These are phyloP conservation scores for Pseudoturritis turrita DNA, from an alignment of 345 rosid genomes.

Conservation along the genomic window DNA sequence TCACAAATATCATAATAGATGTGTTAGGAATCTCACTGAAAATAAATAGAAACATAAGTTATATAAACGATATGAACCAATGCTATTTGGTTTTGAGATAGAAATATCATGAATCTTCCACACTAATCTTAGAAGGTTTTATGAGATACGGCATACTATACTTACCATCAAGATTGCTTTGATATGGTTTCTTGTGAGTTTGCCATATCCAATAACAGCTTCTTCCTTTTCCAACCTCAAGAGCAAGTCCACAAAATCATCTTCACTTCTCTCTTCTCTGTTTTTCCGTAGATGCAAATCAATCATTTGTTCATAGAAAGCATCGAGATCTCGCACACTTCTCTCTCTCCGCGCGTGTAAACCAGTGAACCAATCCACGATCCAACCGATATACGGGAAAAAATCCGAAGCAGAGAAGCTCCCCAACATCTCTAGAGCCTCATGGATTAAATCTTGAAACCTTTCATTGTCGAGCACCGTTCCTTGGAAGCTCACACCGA, in stretches of 20 bases:
- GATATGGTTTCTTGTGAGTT: slow-evolving; percentile 31
- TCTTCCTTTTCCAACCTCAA: slow-evolving; percentile 33
- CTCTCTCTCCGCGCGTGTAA: slow-evolving; percentile 21
- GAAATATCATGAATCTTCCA: background rate
- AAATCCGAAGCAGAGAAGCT: slow-evolving; percentile 38
- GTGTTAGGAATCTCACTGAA: too few relatives aligned
- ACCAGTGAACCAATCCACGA: slow-evolving; percentile 36
- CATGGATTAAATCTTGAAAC: slow-evolving; percentile 35
- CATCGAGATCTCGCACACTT: slow-evolving; percentile 22
- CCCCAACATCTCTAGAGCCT: slow-evolving; percentile 16
- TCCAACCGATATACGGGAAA: slow-evolving; percentile 39
- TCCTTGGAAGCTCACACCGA: slow-evolving; percentile 32
- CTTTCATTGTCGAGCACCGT: slow-evolving; percentile 24
- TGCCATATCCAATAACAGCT: slow-evolving; percentile 13
- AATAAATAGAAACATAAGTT: background rate
- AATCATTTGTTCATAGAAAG: slow-evolving; percentile 36
- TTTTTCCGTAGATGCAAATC: slow-evolving; percentile 37
- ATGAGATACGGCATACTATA: background rate
- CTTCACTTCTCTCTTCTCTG: slow-evolving; percentile 12
- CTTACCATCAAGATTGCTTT: slow-evolving; percentile 31
- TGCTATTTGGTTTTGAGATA: background rate
- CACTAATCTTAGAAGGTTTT: background rate
- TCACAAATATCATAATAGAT: too few relatives aligned
- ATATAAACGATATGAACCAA: background rate
- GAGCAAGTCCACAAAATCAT: slow-evolving; percentile 38